Base-by-base conservation (phyloP, 768 basidiomycete genomes). In the Boletus coccyginus region DNA sequence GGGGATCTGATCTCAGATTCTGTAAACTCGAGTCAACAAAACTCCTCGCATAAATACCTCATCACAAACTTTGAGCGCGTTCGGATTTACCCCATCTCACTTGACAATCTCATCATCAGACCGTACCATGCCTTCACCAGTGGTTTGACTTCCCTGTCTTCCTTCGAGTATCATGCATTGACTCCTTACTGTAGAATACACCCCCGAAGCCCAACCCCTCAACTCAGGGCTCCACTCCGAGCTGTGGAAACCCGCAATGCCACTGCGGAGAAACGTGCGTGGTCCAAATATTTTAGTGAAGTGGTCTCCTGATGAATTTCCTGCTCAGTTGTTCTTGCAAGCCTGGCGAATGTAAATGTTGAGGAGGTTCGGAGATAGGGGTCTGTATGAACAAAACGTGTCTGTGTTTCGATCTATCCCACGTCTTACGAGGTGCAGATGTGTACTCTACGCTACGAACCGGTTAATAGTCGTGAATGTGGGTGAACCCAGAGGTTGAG, bases 221-320 rank as follows among this genome's bases (percentile, higher is more conserved):
- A 0, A 56, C 50, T 32, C 57, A 59, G 52, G 58, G 41, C 0
- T 3, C 49, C 10, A 46, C 46, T n/a, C 50, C 61, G 31, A 51
- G 45, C 38, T 66, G 65, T 32, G 62, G 65, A 46, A 64, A 66
- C 27, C 57, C 55, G 31, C 53, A 45, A 9, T 63, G 62, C 57
- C 5, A 32, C 1, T 66, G 64, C 52, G 64, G 58, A 46, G 17
- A 55, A 12, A 57, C 33, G 65, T 61, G n/a, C 49, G 65, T 61
- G 1, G 5, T 32, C 27, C 12, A 32, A 16, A 3, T 2, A 13
- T 12, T 2, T 31, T 1, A 12, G 5, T 7, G 16, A 9, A 1
- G 19, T 11, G 21, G n/a, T 40, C 33, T 39, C 16, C 45, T 58
- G 33, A 63, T 19, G 19, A 3, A 3, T 33, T 5, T 44, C 29